Base-by-base conservation (phyloP, 2,329 filamentous ascomycete species). In the Penicillium sp. region DNA sequence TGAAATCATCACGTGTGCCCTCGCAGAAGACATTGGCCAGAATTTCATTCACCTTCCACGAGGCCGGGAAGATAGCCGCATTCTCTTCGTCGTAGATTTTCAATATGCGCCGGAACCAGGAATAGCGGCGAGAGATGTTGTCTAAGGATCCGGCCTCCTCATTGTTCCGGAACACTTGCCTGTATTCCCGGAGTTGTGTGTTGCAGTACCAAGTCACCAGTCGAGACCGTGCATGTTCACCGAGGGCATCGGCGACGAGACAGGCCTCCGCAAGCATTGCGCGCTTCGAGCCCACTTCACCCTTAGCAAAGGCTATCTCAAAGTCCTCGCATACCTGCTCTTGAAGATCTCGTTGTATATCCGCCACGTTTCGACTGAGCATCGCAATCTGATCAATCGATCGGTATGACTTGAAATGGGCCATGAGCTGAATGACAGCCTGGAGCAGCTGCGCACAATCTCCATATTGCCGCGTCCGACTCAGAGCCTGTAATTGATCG, bases 261-360 rank as follows among this genome's bases (percentile, higher is more conserved):
- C 94, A 97, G 0, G 90, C 92, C 74, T 99, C 94, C 34, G 88
- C 81, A 52, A 99, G 81, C 70, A 88, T 87, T 13, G 80, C 83
- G 61, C 84, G 86, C 61, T 86, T 87, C 53, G 84, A 79, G 3
- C 80, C 79, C 13, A 96, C 86, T 73, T 97, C 93, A 21, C 86
- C 87, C 73, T 93, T 96, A 18, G 92, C 88, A 74, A 97, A 99
- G 0, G 90, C 89, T 54, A 97, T 83, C 78, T 99, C 94, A 70
- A 99, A 99, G 74, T 99, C 94, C 75, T 97, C 94, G 72, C 94
- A 99, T n/a, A 99, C 88, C 75, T 99, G 94, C 77, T 99, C 94
- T 53, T 97, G 78, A 54, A 99, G 77, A 72, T 97, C 92, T 56
- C 92, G 81, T 76, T 99, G 94, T 59, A 99, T 81, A 65, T 97